Percentiles rank a stretch among this genome's conserved stretches.
Conservation (phyloP, 2,329 filamentous ascomycete genomes). For the Sporothrix pseudoabietina region DNA sequence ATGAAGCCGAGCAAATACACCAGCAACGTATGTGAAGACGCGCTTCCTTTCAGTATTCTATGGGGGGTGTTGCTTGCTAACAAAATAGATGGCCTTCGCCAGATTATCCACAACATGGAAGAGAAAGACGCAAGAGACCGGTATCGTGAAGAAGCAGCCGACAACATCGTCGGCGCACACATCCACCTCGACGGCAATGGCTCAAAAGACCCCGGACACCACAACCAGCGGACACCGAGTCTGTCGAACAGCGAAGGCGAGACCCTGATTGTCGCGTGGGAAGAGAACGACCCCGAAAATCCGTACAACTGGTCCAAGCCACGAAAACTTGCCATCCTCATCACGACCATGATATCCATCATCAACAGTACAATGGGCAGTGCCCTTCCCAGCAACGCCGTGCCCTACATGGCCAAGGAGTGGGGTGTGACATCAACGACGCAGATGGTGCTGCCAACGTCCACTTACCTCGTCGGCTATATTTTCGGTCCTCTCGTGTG, state of each 20-base stretch:
- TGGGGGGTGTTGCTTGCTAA: neutral
- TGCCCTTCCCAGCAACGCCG: slow-evolving; percentile 64
- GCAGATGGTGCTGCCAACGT: slow-evolving; percentile 59
- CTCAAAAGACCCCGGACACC: neutral
- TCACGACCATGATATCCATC: slow-evolving; percentile 60
- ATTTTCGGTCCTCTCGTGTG: slow-evolving; percentile 56
- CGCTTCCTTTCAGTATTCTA: neutral
- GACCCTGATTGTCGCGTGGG: slow-evolving; percentile 49
- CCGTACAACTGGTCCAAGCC: slow-evolving; percentile 55
- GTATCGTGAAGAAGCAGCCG: slow-evolving; percentile 33
- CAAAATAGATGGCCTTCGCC: slow-evolving; percentile 24
- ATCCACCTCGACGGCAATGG: slow-evolving; percentile 1
- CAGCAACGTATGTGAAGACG: slow-evolving; percentile 22
- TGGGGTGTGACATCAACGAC: slow-evolving; percentile 56
- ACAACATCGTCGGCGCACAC: slow-evolving; percentile 26
- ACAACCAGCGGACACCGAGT: neutral
- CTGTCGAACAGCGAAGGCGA: slow-evolving; percentile 38
- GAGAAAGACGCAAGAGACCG: slow-evolving; percentile 31
- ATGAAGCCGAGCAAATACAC: neutral
- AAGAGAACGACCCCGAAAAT: slow-evolving; percentile 53
- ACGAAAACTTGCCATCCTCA: slow-evolving; percentile 58
- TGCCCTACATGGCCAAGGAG: slow-evolving; percentile 58
- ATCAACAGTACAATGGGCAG: slow-evolving; percentile 70
- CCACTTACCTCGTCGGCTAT: slow-evolving; percentile 54
- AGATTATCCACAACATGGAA: slow-evolving; percentile 30